Evolutionary conservation across 2,329 filamentous ascomycete species (phyloP), one percentile per base, ranked within the genome.

Genomic region (Cladophialophora bantiana): DNA sequence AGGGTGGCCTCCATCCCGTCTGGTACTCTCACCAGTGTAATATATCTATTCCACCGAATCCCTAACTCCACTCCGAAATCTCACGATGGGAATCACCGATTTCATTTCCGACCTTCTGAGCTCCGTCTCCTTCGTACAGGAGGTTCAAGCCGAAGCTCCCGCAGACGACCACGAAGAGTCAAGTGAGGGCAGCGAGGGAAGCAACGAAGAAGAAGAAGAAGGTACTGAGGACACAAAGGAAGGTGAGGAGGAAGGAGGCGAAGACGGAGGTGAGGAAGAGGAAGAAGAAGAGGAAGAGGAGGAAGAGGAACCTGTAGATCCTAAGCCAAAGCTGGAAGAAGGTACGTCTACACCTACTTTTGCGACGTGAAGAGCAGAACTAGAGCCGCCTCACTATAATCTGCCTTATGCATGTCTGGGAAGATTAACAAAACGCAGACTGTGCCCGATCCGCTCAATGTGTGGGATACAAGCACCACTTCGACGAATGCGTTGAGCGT

Each of bases 401-500:
- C 45, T 50, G 45, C 20, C 18, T 9, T 12, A 50, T n/a, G 45
- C 4, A 50, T 2, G 3, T 10, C 4, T 1, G 18, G 10, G 18
- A 50, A 26, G 45, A 48, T 35, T 61, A 18, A 61, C 34, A 34
- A 52, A 59, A 42, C 74, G 74, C 81, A 98, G 95, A 97, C 78
- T 99, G 95, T 88, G 88, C 88, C 82, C 88, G 94, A 80, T 93
- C 93, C 72, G 86, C 90, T 80, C 85, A 91, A 81, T 99, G 95
- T 83, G 86, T 90, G 69, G 89, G 90, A 67, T 87, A 88, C 78
- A 99, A 98, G 89, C 94, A 98, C 86, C 95, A 99, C 87, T 98
- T 91, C 81, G 94, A 98, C 73, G 93, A 97, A 84, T 99, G 95
- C 81, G 93, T 94, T 75, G 94, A 97, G 88, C 93, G 95, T 76